Conservation (phyloP, 768 basidiomycete species). For the Cytidiella melzeri region DNA sequence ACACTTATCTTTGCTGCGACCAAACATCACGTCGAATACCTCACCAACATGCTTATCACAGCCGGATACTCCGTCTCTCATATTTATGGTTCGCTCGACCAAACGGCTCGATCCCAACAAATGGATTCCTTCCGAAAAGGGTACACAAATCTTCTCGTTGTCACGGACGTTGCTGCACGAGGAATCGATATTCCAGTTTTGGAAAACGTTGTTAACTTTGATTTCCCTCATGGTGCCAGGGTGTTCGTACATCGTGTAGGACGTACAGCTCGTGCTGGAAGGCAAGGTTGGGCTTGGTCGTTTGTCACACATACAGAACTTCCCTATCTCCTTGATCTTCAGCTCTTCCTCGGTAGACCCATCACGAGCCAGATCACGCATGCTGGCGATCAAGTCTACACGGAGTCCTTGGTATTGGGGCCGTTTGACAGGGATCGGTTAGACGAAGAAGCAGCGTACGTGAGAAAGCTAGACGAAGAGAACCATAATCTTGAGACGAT, state of each 20-base stretch:
- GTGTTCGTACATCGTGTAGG: slow-evolving; percentile 97
- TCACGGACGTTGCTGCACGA: slow-evolving; percentile 96
- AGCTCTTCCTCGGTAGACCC: slow-evolving; percentile 84
- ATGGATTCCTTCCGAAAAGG: slow-evolving; percentile 88
- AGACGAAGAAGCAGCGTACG: slow-evolving; percentile 81
- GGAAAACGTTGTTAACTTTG: slow-evolving; percentile 96
- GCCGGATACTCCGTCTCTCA: slow-evolving; percentile 88
- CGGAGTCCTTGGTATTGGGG: slow-evolving; percentile 72
- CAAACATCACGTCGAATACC: slow-evolving; percentile 98
- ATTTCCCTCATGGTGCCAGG: slow-evolving; percentile 90
- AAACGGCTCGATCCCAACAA: slow-evolving; percentile 80
- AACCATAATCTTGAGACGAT: slow-evolving; percentile 61
- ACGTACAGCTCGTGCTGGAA: slow-evolving; percentile 90
- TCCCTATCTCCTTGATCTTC: slow-evolving; percentile 87
- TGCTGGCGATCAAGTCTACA: slow-evolving; percentile 56
- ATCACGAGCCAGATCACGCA: slow-evolving; percentile 47
- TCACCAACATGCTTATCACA: slow-evolving; percentile 66
- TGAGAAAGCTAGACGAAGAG: slow-evolving; percentile 55
- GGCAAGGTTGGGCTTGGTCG: slow-evolving; percentile 95
- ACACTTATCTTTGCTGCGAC: slow-evolving; percentile 94
- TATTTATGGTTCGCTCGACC: slow-evolving; percentile 94
- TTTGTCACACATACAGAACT: slow-evolving; percentile 83
- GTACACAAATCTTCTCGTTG: slow-evolving; percentile 77
- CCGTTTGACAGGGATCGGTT: slow-evolving; percentile 73
- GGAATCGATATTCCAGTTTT: slow-evolving; percentile 97